Percentiles rank a stretch among this genome's conserved stretches.
Evolutionary conservation across 192 early-diverging fungal genomes (phyloP).

Genomic region (Entrophospora sp.): DNA sequence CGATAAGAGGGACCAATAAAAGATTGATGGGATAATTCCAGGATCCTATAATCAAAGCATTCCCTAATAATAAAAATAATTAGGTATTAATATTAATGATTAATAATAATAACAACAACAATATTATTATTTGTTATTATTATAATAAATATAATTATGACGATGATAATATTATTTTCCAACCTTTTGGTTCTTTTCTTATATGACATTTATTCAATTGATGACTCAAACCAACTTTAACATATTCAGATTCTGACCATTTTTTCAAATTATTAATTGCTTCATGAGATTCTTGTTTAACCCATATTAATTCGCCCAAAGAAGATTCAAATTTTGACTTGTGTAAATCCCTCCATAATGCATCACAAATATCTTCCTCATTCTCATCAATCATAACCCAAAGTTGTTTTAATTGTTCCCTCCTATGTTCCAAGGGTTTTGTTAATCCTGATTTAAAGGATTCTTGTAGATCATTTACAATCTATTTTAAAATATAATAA

Average conservation of each 20-base stretch:
- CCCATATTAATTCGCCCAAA: conserved; percentile 44
- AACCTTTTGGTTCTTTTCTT: conserved; percentile 70
- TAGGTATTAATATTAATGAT: conserved; percentile 53
- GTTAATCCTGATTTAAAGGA: conserved; percentile 34
- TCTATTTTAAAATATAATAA: conserved; percentile 18
- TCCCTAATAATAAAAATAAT: not conserved
- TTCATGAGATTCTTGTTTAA: conserved; percentile 36
- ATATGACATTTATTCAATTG: conserved; percentile 39
- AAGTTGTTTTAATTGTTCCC: conserved; percentile 54
- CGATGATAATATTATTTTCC: not conserved
- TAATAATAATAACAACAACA: conserved; percentile 58
- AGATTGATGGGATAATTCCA: conserved; percentile 57
- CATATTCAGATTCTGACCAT: conserved; percentile 41
- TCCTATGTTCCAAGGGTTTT: conserved; percentile 37
- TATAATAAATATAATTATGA: not conserved
- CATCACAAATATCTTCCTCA: conserved; percentile 42
- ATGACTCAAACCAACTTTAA: conserved; percentile 33
- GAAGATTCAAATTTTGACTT: conserved; percentile 47
- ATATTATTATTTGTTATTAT: not conserved
- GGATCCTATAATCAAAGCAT: conserved; percentile 29
- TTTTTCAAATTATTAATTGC: conserved; percentile 50
- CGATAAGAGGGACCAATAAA: conserved; percentile 59
- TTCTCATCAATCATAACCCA: conserved; percentile 53
- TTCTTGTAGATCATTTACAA: conserved; percentile 27
- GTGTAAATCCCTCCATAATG: conserved; percentile 47